phyloP scores from a whole-genome alignment of 2,329 filamentous ascomycete species.

The Colletotrichum sp. region DNA sequence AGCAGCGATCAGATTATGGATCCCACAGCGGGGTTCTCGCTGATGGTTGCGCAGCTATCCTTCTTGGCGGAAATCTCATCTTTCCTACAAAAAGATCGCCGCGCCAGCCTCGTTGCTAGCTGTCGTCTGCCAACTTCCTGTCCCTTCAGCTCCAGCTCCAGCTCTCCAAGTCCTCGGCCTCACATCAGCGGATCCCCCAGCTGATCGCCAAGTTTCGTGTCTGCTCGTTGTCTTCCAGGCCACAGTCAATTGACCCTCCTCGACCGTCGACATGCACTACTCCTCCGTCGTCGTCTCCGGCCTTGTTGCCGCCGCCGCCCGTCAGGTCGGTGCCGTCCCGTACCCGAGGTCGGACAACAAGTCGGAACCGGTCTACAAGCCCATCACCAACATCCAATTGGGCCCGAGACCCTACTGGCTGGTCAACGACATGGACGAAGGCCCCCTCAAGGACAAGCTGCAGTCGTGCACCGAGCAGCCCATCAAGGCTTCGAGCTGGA shows the following conservation, averaged over 20 bases:
- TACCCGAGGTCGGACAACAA: constrained; percentile 8
- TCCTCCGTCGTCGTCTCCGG: constrained; percentile 31
- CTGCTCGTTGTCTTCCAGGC: not conserved
- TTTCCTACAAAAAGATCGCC: constrained; percentile 8
- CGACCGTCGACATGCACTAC: constrained; percentile 34
- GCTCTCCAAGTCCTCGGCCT: not conserved
- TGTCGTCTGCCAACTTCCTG: not conserved
- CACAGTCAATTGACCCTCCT: not conserved
- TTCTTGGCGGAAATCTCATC: not conserved
- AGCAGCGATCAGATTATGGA: not conserved
- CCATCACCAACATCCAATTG: constrained; percentile 58
- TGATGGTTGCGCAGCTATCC: not conserved
- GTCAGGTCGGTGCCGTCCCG: constrained; percentile 12
- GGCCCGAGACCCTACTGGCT: constrained; percentile 71
- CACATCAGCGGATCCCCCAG: not conserved
- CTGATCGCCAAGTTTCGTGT: not conserved
- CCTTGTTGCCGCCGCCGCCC: constrained; percentile 27
- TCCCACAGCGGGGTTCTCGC: not conserved
- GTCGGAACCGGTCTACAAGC: constrained; percentile 26
- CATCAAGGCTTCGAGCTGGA: constrained; percentile 58
- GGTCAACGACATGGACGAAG: constrained; percentile 65
- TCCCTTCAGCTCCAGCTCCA: not conserved
- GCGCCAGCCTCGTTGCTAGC: not conserved
- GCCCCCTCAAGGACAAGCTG: constrained; percentile 64
- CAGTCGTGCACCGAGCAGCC: constrained; percentile 59